Base-by-base conservation (phyloP, 2,329 filamentous ascomycete genomes). In the Rutstroemia sp. region DNA sequence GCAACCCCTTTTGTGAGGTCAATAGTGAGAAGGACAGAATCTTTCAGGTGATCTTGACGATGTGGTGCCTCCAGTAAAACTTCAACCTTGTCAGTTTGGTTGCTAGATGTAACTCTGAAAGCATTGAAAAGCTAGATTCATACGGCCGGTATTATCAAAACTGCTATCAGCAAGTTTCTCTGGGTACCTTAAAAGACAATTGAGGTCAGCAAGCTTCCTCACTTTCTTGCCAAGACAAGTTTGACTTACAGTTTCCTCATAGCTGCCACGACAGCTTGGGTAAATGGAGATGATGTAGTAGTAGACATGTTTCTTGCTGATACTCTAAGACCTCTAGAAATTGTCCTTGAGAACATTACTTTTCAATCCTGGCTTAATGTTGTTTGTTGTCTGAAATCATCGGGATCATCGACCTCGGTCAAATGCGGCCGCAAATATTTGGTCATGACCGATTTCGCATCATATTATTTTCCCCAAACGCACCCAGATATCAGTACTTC, bases 131-230 rank as follows among this genome's bases (percentile, higher is more conserved):
- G 30, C 34, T 38, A 38, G 25, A 58, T 66, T 51, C 70, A 25
- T 47, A 82, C 81, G 71, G 54, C 94, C 94, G n/a, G 95, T 96
- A 69, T 99, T 99, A 71, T 99, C 94, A 80, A 92, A 99, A 62
- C 87, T 85, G 65, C 86, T 86, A 69, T 97, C 94, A 9, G 94
- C 94, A 44, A 96, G 78, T 59, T 84, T 83, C 69, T 95, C 90
- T 0, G 94, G 94, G 70, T 96, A 99, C 58, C 91, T 94, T 61
- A 34, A 48, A 38, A 52, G 37, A 21, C 21, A 30, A 51, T 23
- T 16, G 14, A 8, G 23, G 45, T 47, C 21, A 37, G 27, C 39
- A 18, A n/a, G 25, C 48, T 18, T 39, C 5, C 21, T 21, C n/a
- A 44, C 21, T 44, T 9, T 44, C 18, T 44, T 44, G 18, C 18